phyloP scores from a whole-genome alignment of 2,329 filamentous ascomycete species.

The Clonostachys rhizophaga region DNA sequence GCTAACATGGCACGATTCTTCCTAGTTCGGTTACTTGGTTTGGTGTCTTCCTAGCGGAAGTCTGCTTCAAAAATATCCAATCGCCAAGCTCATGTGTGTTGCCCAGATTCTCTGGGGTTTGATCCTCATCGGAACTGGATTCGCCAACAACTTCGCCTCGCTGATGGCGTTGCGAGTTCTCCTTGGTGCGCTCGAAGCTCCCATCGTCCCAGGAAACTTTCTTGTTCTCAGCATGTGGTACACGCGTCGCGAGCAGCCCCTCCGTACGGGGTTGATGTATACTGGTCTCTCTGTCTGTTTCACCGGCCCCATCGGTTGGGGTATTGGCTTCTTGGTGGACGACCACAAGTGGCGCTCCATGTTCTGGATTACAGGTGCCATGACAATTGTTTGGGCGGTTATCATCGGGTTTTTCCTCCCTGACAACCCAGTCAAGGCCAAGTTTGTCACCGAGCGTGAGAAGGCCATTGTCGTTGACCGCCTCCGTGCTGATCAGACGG shows the following conservation, averaged over 20 bases:
- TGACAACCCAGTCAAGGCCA: slow-evolving; percentile 44
- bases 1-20: slow-evolving; percentile 1
- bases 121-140: slow-evolving; percentile 1
- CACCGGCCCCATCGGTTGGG: slow-evolving; percentile 12
- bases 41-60: not conserved
- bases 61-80: slow-evolving; percentile 1
- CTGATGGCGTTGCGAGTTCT: not conserved
- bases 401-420: slow-evolving; percentile 49
- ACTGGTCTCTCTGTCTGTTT: slow-evolving; percentile 11
- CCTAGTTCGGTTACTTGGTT: slow-evolving; percentile 1
- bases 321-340: slow-evolving; percentile 7
- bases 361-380: slow-evolving; percentile 15
- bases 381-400: slow-evolving; percentile 39
- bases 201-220: slow-evolving; percentile 9
- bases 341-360: slow-evolving; percentile 9
- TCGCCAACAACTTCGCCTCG: slow-evolving; percentile 1
- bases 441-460: slow-evolving; percentile 38
- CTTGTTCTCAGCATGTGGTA: slow-evolving; percentile 10
- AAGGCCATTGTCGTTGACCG: slow-evolving; percentile 42
- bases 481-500: slow-evolving; percentile 42
- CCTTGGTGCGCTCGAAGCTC: not conserved
- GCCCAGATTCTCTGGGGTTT: slow-evolving; percentile 1
- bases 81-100: not conserved
- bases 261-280: slow-evolving; percentile 14
- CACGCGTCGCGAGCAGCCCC: slow-evolving; percentile 1